phyloP scores from a whole-genome alignment of 78 protist genomes.

The Dictyostelium firmibasis region DNA sequence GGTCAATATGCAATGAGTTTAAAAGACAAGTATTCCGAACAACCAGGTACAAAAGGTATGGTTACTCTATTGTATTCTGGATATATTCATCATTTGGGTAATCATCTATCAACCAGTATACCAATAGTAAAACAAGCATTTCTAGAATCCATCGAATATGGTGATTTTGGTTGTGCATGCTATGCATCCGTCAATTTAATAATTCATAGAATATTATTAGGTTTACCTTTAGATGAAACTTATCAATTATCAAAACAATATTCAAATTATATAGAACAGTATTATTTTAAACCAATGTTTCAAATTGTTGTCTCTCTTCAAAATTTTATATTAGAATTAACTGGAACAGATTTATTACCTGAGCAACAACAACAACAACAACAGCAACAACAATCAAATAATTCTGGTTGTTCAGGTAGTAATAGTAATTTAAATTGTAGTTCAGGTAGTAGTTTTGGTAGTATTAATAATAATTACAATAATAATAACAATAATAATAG shows the following conservation, averaged over 20 bases:
- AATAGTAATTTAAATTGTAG: not conserved
- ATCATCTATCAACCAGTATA: conserved; percentile 35
- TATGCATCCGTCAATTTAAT: conserved; percentile 28
- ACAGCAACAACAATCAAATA: not conserved
- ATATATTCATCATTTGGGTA: conserved; percentile 27
- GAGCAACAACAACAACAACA: not conserved
- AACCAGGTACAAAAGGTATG: conserved; percentile 32
- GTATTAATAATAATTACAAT: not conserved
- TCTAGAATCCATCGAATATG: conserved; percentile 36
- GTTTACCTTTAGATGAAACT: conserved; percentile 20
- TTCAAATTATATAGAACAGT: conserved; percentile 17
- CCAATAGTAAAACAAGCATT: conserved; percentile 38
- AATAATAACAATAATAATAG: not conserved
- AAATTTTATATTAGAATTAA: conserved; percentile 21
- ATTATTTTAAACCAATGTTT: conserved; percentile 52
- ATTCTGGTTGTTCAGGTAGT: not conserved
- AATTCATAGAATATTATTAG: not conserved
- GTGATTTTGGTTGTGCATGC: conserved; percentile 65
- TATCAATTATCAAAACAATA: conserved; percentile 34
- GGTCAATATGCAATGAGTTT: conserved; percentile 54
- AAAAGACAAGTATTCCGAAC: conserved; percentile 25
- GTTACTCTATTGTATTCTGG: conserved; percentile 33
- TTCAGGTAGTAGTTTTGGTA: not conserved
- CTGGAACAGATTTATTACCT: not conserved
- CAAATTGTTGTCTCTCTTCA: conserved; percentile 26